Evolutionary conservation across 1,139 yeast species (phyloP), one percentile per base, ranked within the genome.

Genomic region (Debaryomyces fabryi): DNA sequence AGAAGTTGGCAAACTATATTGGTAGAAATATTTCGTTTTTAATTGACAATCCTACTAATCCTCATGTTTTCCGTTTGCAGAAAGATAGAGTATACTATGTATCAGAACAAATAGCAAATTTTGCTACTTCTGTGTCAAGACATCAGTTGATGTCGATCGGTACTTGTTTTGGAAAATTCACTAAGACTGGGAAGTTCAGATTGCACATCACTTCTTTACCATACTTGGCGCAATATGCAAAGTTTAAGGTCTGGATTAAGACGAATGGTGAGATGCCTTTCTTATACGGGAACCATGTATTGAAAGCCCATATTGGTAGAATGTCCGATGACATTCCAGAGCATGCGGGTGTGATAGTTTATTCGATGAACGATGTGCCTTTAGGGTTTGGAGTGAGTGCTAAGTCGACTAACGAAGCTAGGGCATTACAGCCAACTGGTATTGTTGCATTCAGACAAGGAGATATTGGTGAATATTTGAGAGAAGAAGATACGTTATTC

Each of bases 181-280:
- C 99, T 47, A 93, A 95, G 78, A 88, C 97, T 6, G 97, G 98
- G 29, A 95, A 93, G 71, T 93, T 93, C 76, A 83, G 96, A 69
- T 76, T 93, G 56, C 99, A 93, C 67, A 86, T 95, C 53, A 93
- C 99, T n/a, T 79, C 97, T 4, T 79, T 93, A 56, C 85, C 88
- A 47, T 81, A 89, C 56, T 72, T 93, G 51, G 85, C 96, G 5
- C 86, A 88, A 60, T 86, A 86, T 65, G 98, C 99, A 44, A 90
- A 88, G 67, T 91, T 86, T 73, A 93, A 93, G 72, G 78, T 93
- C 40, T 95, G 99, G 99, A 90, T 93, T 70, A 95, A 95, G 69
- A 84, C 84, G 46, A 93, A 93, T 63, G 99, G 99, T 59, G 99
- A 93, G 70, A 95, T 95, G 99, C 98, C 99, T 8, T 95, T 86